phyloP scores from a whole-genome alignment of 352 stramenopile genomes.

The Pythium myriotylum region DNA sequence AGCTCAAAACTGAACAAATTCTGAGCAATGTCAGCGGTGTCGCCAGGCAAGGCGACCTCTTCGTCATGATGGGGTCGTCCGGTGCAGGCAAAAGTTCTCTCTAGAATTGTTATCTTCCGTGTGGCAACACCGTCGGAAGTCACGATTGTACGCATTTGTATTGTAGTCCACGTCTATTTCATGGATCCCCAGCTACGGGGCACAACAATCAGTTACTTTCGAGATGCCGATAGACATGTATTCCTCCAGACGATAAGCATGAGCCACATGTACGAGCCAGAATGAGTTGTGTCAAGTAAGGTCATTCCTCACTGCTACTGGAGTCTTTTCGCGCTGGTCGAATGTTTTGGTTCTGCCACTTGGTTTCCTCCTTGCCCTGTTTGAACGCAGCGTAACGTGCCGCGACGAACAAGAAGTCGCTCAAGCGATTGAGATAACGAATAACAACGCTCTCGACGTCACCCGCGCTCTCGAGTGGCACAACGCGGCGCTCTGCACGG shows the following conservation, averaged over 20 bases:
- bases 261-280: no score
- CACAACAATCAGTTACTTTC: no score
- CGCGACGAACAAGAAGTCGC: slow-evolving; percentile 90
- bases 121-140: slow-evolving; percentile 30
- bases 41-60: slow-evolving; percentile 33
- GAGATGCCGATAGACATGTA: no score
- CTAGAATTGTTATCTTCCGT: slow-evolving; percentile 86
- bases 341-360: slow-evolving; percentile 80
- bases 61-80: slow-evolving; percentile 44
- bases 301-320: slow-evolving; percentile 14
- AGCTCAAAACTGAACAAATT: slow-evolving; percentile 30
- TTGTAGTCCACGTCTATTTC: no score
- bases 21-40: slow-evolving; percentile 33
- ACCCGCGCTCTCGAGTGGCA: slow-evolving; percentile 67
- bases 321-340: slow-evolving; percentile 31
- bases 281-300: background rate
- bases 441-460: slow-evolving; percentile 79
- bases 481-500: slow-evolving; percentile 84
- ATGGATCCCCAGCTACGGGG: no score
- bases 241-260: no score
- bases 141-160: no score
- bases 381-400: slow-evolving; percentile 60
- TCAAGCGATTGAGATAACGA: slow-evolving; percentile 83
- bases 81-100: slow-evolving; percentile 87
- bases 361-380: slow-evolving; percentile 77